Conservation (phyloP, 2,329 filamentous ascomycete genomes). For the Cercospora zeae-maydis region DNA sequence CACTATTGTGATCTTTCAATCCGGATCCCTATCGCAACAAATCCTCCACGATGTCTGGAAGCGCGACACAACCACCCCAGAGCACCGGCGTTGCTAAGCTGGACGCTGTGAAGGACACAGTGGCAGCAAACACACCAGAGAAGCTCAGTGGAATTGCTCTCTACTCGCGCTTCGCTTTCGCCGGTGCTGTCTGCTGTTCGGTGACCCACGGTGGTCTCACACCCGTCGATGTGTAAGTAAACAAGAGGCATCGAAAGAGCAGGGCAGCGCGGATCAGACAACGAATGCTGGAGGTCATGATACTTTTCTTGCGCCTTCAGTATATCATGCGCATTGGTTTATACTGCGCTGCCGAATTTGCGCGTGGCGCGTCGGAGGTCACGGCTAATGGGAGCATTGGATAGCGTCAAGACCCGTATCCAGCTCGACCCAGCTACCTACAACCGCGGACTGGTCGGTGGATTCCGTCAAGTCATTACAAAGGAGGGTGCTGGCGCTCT, state of each 20-base stretch:
- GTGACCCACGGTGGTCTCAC: conserved; percentile 96
- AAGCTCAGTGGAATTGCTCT: conserved; percentile 65
- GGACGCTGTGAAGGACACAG: conserved; percentile 50
- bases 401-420: conserved; percentile 90
- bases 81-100: conserved; percentile 53
- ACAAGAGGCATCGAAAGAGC: not conserved
- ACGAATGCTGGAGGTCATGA: not conserved
- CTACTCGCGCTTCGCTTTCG: conserved; percentile 95
- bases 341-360: not conserved
- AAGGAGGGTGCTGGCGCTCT: conserved; percentile 84
- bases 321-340: not conserved
- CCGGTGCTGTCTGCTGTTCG: conserved; percentile 96
- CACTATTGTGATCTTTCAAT: not conserved
- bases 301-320: not conserved
- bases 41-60: conserved; percentile 33
- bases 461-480: conserved; percentile 79
- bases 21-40: not conserved
- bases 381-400: conserved; percentile 20
- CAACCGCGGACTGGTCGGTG: conserved; percentile 82
- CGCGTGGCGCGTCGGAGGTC: not conserved
- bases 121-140: conserved; percentile 43
- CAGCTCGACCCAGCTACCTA: conserved; percentile 87
- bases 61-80: conserved; percentile 43
- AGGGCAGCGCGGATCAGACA: not conserved
- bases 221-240: conserved; percentile 97